Percentiles rank a stretch among this genome's conserved stretches.
Evolutionary conservation across 306 rosid genomes (phyloP).

Genomic region (Cucurbita ficifolia): DNA sequence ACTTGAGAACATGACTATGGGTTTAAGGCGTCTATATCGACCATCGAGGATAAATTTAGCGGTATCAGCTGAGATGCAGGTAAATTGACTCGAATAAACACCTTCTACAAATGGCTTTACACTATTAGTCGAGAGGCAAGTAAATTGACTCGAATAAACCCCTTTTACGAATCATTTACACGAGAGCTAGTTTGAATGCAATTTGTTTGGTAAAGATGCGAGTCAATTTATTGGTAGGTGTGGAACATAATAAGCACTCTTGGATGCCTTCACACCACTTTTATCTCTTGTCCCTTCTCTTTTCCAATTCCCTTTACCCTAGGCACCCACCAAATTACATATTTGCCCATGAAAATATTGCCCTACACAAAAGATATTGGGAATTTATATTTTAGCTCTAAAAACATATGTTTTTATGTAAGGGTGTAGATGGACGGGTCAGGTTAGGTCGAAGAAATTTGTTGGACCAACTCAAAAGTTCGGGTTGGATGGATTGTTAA

Average conservation of each 20-base stretch:
- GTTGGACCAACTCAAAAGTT: no score
- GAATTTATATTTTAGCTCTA: no score
- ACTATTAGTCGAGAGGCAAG: neutral
- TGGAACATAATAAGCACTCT: neutral
- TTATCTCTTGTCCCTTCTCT: neutral
- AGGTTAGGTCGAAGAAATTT: no score
- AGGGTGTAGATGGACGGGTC: no score
- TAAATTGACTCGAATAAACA: neutral
- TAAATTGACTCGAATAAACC: neutral
- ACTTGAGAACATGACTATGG: no score
- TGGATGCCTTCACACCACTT: neutral
- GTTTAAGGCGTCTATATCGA: neutral
- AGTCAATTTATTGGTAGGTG: neutral
- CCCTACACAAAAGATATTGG: neutral
- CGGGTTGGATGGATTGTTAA: no score
- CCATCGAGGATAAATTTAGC: neutral
- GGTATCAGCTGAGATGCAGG: neutral
- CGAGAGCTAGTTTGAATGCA: neutral
- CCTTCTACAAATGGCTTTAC: neutral
- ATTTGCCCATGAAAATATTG: neutral
- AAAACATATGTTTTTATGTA: no score
- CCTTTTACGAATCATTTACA: neutral
- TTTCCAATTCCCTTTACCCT: neutral
- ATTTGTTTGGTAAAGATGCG: neutral
- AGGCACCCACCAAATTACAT: neutral